A percentile compares a stretch with the other conserved stretches of the same genome.
These are phyloP conservation scores for Dactylonectria estremocensis DNA, from an alignment of 2,329 filamentous ascomycete species.

Conservation along the genomic window DNA sequence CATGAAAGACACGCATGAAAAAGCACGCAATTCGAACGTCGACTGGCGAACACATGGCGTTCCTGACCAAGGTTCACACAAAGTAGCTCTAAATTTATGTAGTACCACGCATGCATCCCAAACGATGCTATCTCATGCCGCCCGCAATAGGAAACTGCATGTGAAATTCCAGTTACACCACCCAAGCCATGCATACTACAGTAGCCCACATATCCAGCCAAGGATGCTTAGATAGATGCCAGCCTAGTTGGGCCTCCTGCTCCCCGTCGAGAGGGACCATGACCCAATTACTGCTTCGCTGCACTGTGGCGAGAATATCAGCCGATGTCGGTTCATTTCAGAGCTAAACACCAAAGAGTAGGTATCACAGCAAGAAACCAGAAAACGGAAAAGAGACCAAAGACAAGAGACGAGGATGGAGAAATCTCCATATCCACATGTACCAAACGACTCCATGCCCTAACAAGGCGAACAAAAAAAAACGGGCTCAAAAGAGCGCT, in stretches of 20 bases:
- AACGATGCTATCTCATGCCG: not conserved
- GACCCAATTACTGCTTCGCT: not conserved
- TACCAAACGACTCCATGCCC: conserved; percentile 12
- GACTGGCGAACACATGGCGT: conserved; percentile 3
- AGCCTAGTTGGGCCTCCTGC: no score
- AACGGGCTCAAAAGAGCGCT: not conserved
- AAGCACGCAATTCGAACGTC: conserved; percentile 4
- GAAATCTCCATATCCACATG: conserved; percentile 3
- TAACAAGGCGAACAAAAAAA: conserved; percentile 8
- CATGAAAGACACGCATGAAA: not conserved
- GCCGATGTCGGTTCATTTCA: conserved; percentile 19
- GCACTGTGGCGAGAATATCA: not conserved
- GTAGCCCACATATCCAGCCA: not conserved
- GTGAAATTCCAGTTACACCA: not conserved
- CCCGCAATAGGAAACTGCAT: not conserved
- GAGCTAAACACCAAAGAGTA: conserved; percentile 13
- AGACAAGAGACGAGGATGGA: not conserved
- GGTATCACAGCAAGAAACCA: conserved; percentile 28
- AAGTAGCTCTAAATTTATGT: not conserved
- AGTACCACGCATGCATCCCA: not conserved
- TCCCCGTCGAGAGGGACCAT: not conserved
- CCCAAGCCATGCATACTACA: conserved; percentile 3
- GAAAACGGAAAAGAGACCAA: conserved; percentile 20
- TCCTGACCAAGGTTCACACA: conserved; percentile 11
- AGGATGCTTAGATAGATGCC: not conserved